Evolutionary conservation across 2,329 filamentous ascomycete genomes (phyloP).

Genomic region (Conoideocrella luteorostrata): DNA sequence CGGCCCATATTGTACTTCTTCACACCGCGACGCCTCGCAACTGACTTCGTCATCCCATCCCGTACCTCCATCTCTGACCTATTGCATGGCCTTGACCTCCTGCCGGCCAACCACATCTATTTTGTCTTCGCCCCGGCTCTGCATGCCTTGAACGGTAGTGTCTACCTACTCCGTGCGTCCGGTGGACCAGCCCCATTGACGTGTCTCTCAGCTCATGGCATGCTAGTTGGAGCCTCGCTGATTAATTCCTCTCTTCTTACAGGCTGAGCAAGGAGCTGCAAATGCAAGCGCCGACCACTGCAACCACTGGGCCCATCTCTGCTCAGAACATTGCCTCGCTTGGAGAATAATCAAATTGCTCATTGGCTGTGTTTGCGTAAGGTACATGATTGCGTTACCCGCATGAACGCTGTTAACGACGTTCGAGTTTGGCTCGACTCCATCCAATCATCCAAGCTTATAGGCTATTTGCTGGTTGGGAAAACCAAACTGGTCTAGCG

Average conservation of each 20-base stretch:
- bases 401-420: neutral
- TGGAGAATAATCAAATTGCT: conserved; percentile 8
- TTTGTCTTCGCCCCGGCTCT: neutral
- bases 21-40: neutral
- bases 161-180: no score
- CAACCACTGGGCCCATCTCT: conserved; percentile 3
- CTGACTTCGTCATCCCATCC: neutral
- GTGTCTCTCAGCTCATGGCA: conserved; percentile 1
- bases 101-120: neutral
- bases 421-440: neutral
- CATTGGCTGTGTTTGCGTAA: conserved; percentile 8
- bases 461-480: neutral
- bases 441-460: neutral
- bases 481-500: no score
- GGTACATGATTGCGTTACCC: neutral
- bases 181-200: neutral
- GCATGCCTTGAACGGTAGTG: conserved; percentile 1
- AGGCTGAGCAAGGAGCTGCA: conserved; percentile 15
- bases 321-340: neutral
- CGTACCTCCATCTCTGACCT: neutral
- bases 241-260: conserved; percentile 30
- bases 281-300: conserved; percentile 5
- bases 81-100: neutral
- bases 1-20: no score
- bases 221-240: conserved; percentile 17